Evolutionary conservation across 2,329 filamentous ascomycete species (phyloP).

Genomic region (Cladosporium phlei): DNA sequence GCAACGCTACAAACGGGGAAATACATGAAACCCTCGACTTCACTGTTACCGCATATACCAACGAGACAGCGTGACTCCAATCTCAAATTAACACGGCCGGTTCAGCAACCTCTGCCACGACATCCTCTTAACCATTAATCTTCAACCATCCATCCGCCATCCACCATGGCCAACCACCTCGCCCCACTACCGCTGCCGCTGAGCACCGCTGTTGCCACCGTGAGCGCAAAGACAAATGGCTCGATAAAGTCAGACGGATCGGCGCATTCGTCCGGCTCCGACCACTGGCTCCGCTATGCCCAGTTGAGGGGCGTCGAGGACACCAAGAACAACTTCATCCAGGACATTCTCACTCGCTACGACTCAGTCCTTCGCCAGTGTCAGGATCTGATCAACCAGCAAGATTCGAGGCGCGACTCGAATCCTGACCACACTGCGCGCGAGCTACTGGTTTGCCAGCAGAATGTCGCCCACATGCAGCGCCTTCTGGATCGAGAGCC

Average conservation of each 20-base stretch:
- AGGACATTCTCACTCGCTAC: slow-evolving; percentile 40
- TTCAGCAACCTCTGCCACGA: not conserved
- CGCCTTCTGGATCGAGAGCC: slow-evolving; percentile 45
- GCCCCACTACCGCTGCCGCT: not conserved
- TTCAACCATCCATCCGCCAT: not conserved
- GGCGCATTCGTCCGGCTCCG: slow-evolving; percentile 9
- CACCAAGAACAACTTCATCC: slow-evolving; percentile 32
- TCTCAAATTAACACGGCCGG: not conserved
- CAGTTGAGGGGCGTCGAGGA: slow-evolving; percentile 28
- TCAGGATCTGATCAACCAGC: slow-evolving; percentile 24
- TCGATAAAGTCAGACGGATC: too few species aligned
- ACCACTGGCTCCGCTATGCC: slow-evolving; percentile 31
- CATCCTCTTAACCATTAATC: not conserved
- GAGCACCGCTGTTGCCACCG: not conserved
- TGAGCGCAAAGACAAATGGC: not conserved
- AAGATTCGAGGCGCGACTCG: slow-evolving; percentile 22
- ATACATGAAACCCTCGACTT: too few species aligned
- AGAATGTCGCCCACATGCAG: not conserved
- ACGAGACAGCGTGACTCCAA: not conserved
- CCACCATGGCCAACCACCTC: not conserved
- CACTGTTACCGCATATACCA: not conserved
- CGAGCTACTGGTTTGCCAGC: too few species aligned
- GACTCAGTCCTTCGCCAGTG: slow-evolving; percentile 34
- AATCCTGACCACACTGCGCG: slow-evolving; percentile 22
- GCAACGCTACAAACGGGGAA: too few species aligned